Evolutionary conservation across 305 asterid species (phyloP).

Genomic region (Solanum aculeatissimum): DNA sequence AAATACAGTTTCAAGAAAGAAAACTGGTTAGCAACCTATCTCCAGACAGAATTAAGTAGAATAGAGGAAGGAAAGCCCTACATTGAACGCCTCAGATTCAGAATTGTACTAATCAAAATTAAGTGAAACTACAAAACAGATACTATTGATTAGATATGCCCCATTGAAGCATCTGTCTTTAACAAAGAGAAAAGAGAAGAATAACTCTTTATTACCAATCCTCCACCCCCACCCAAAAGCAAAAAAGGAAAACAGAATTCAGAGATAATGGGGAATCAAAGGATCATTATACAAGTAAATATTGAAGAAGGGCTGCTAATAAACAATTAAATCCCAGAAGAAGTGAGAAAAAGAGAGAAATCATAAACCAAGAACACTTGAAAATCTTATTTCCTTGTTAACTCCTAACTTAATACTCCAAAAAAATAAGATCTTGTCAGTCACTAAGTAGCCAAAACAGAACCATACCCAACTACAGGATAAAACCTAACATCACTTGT

Average conservation of each 20-base stretch:
- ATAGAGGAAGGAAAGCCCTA: neutral
- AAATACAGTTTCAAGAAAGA: neutral
- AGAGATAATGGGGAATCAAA: neutral
- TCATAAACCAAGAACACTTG: neutral
- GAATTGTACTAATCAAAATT: neutral
- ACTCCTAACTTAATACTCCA: neutral
- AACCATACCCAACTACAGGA: neutral
- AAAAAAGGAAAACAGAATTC: neutral
- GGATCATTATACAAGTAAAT: neutral
- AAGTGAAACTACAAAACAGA: neutral
- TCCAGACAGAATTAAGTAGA: neutral
- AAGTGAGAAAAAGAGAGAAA: neutral
- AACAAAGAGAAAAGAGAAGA: neutral
- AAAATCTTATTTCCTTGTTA: neutral
- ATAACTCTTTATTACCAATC: neutral
- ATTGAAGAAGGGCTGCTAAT: neutral
- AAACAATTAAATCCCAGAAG: neutral
- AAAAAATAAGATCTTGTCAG: neutral
- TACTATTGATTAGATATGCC: neutral
- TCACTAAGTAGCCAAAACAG: slow-evolving; percentile 10
- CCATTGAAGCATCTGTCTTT: neutral
- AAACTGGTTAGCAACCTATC: neutral
- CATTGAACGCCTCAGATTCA: neutral
- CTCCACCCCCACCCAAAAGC: neutral
- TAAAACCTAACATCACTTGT: neutral